Percentiles rank a stretch among this genome's conserved stretches.
These are phyloP conservation scores for Coemansia sp. DNA, from an alignment of 192 early-diverging fungal genomes.

Conservation along the genomic window DNA sequence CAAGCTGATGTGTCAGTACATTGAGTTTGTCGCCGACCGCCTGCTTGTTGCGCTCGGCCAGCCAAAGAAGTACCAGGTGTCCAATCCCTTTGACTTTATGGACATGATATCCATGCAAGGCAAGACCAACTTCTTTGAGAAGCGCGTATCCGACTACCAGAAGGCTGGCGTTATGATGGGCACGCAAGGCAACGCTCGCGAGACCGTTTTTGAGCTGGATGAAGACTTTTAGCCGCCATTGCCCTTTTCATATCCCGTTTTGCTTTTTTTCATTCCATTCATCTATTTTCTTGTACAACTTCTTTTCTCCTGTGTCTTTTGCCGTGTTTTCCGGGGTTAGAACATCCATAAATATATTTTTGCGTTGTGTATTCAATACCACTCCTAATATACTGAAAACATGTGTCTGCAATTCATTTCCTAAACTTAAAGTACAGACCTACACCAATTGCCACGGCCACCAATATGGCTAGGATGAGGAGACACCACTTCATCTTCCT, in stretches of 20 bases:
- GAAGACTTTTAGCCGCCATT: conserved; percentile 67
- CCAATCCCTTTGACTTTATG: conserved; percentile 99
- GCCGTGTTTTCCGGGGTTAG: not conserved
- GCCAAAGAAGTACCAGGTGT: conserved; percentile 77
- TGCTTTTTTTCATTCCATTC: not conserved
- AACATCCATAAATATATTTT: not conserved
- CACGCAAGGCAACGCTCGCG: conserved; percentile 58
- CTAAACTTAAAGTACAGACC: conserved; percentile 35
- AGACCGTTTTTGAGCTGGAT: conserved; percentile 75
- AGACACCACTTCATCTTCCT: conserved; percentile 42
- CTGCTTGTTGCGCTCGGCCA: conserved; percentile 87
- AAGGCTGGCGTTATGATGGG: conserved; percentile 83
- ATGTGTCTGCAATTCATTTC: not conserved
- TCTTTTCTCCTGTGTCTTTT: not conserved
- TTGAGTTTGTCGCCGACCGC: conserved; percentile 98
- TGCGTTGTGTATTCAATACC: conserved; percentile 1
- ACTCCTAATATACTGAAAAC: not conserved
- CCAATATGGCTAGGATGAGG: conserved; percentile 41
- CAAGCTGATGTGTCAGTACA: conserved; percentile 92
- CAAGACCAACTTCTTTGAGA: conserved; percentile 99
- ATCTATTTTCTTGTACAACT: conserved; percentile 2
- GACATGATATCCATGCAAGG: conserved; percentile 97
- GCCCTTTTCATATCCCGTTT: not conserved
- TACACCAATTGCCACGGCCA: conserved; percentile 47
- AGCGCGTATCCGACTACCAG: conserved; percentile 95